Base-by-base conservation (phyloP, 2,329 filamentous ascomycete species). In the Ilyonectria robusta region DNA sequence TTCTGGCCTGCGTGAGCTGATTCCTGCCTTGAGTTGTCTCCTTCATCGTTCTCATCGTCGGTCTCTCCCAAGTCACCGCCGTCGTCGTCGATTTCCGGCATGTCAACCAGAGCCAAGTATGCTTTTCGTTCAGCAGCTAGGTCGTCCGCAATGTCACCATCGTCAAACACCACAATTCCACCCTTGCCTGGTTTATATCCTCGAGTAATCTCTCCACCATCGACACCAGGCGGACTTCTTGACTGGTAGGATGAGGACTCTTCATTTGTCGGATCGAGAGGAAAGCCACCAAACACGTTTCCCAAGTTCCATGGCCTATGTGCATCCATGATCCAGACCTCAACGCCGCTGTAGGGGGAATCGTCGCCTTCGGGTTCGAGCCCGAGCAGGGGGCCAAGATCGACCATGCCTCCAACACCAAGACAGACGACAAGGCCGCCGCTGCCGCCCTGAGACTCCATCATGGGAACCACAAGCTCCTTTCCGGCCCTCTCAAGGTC, bases 291-390 rank as follows among this genome's bases (percentile, higher is more conserved):
- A 83, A 98, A 98, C 15, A 98, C 90, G 79, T 99, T 99, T 70
- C 90, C 91, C 77, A 99, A 79, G 78, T 99, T 98, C 94, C 95
- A 98, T 15, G 96, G 96, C 67, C 96, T 87, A 80, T 96, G 89
- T 31, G 95, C 90, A 81, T 99, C 96, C 66, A 98, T 87, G 11
- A 98, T 88, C 96, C 96, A 99, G 35, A 98, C 92, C 78, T 98
- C 94, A 1, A 98, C 93, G n/a, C 93, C 93, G 42, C 92, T 90
- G 82, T 93, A 92, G 57, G 90, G 85, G 10, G 86, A 85, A n/a
- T 89, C 88, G 31, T 92, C 91, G 7, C 87, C 88, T 58, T 92
- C 91, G 2, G 85, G 80, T 54, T 83, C 80, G 65, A 98, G 85
- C 0, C 93, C 93, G 13, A 99, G 83, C 35, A 95, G 87, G 35